Evolutionary conservation across 2,329 filamentous ascomycete species (phyloP).

Genomic region (Penicillium sp.): DNA sequence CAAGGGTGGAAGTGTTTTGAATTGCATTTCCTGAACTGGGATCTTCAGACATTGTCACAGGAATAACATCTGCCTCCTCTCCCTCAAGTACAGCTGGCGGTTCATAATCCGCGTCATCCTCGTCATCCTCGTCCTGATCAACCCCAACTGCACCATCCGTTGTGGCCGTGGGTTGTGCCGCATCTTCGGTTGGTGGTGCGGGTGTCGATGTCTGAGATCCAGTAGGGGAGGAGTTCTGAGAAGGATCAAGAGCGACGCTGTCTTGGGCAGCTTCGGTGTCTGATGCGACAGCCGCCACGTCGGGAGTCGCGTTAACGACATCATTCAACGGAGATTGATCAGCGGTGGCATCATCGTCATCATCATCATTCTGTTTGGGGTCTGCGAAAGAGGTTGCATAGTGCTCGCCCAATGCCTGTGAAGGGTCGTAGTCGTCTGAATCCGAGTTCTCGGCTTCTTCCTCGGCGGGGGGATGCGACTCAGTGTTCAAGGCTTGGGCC

Average conservation of each 20-base stretch:
- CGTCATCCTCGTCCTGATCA: constrained; percentile 62
- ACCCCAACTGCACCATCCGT: constrained; percentile 64
- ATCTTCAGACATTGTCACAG: constrained; percentile 54
- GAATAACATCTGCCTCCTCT: constrained; percentile 51
- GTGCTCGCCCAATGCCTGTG: constrained; percentile 49
- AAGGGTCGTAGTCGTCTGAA: constrained; percentile 58
- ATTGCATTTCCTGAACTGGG: constrained; percentile 58
- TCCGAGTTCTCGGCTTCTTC: constrained; percentile 55
- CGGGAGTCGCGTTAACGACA: constrained; percentile 23
- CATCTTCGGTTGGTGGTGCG: constrained; percentile 32
- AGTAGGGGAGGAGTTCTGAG: constrained; percentile 35
- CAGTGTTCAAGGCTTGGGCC: constrained; percentile 48
- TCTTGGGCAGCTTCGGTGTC: constrained; percentile 31
- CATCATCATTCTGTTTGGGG: constrained; percentile 30
- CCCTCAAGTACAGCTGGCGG: constrained; percentile 53
- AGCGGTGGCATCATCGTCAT: constrained; percentile 29
- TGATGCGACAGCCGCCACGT: constrained; percentile 23
- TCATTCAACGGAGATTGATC: constrained; percentile 25
- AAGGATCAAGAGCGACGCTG: constrained; percentile 30
- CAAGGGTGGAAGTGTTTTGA: constrained; percentile 54
- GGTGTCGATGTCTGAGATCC: constrained; percentile 38
- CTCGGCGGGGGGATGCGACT: constrained; percentile 47
- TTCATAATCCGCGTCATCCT: constrained; percentile 54
- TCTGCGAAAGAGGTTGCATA: constrained; percentile 37
- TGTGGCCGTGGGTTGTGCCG: constrained; percentile 47